Percentiles rank a stretch among this genome's conserved stretches.
Evolutionary conservation across 768 basidiomycete genomes (phyloP).

Genomic region (Coprinopsis sp.): DNA sequence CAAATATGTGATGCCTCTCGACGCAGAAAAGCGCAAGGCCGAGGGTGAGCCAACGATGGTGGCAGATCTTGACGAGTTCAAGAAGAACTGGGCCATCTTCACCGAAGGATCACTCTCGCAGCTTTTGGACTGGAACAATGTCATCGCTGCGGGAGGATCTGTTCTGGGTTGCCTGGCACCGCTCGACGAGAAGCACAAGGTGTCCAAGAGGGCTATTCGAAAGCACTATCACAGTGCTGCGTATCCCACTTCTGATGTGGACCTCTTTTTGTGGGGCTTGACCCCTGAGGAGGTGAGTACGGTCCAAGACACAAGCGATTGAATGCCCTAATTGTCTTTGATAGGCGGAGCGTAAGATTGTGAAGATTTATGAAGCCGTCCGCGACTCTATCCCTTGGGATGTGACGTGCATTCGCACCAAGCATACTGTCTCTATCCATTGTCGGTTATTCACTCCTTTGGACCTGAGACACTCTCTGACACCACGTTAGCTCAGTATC

Average conservation of each 20-base stretch:
- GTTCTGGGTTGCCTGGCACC: constrained; percentile 56
- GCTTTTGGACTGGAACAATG: constrained; percentile 57
- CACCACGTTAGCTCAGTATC: constrained; percentile 48
- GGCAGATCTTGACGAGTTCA: constrained; percentile 49
- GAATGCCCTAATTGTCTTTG: neutral
- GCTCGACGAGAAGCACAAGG: constrained; percentile 42
- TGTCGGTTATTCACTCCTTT: constrained; percentile 31
- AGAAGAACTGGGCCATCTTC: constrained; percentile 61
- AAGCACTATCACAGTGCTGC: constrained; percentile 52
- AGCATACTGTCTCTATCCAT: constrained; percentile 62
- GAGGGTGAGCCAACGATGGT: constrained; percentile 50
- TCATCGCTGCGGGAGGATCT: constrained; percentile 57
- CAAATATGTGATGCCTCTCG: constrained; percentile 53
- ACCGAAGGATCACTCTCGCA: constrained; percentile 59
- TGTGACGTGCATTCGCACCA: constrained; percentile 61
- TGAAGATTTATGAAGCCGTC: constrained; percentile 56
- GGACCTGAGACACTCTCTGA: neutral
- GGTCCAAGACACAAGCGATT: neutral
- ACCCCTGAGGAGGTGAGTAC: constrained; percentile 44
- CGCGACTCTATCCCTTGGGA: constrained; percentile 66
- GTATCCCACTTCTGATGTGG: constrained; percentile 60
- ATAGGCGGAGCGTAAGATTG: constrained; percentile 57
- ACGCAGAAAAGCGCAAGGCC: constrained; percentile 37
- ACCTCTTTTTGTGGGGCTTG: constrained; percentile 59
- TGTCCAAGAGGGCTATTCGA: constrained; percentile 50